Evolutionary conservation across 2,329 filamentous ascomycete species (phyloP).

Genomic region (Calonectria hongkongensis): DNA sequence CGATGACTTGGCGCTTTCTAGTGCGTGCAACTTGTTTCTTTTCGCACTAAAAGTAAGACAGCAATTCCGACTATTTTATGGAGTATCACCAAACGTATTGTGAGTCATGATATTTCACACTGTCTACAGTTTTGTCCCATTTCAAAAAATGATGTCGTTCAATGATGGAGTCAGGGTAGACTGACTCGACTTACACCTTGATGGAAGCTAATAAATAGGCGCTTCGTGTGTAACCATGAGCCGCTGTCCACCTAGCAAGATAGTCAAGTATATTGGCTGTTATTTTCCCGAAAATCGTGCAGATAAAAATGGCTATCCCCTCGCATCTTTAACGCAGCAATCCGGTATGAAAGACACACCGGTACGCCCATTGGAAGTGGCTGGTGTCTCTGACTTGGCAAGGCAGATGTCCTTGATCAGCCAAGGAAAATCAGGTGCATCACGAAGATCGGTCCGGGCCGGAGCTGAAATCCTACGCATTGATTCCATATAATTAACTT

Average conservation of each 20-base stretch:
- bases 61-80: too few species aligned
- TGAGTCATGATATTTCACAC: too few species aligned
- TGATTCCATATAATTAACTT: conserved; percentile 5
- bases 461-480: conserved; percentile 8
- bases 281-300: neutral
- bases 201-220: too few species aligned
- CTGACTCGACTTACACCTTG: neutral
- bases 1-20: too few species aligned
- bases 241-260: neutral
- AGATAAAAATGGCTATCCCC: neutral
- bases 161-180: too few species aligned
- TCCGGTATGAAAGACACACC: neutral
- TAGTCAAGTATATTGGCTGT: neutral
- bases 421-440: neutral
- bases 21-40: too few species aligned
- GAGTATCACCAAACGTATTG: too few species aligned
- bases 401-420: neutral
- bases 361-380: neutral
- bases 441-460: conserved; percentile 3
- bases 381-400: neutral
- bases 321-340: neutral
- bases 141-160: too few species aligned
- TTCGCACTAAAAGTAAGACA: too few species aligned
- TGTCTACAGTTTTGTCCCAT: too few species aligned
- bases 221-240: too few species aligned